Evolutionary conservation across 257 asterid species (phyloP).

Genomic region (Cinchona pubescens): DNA sequence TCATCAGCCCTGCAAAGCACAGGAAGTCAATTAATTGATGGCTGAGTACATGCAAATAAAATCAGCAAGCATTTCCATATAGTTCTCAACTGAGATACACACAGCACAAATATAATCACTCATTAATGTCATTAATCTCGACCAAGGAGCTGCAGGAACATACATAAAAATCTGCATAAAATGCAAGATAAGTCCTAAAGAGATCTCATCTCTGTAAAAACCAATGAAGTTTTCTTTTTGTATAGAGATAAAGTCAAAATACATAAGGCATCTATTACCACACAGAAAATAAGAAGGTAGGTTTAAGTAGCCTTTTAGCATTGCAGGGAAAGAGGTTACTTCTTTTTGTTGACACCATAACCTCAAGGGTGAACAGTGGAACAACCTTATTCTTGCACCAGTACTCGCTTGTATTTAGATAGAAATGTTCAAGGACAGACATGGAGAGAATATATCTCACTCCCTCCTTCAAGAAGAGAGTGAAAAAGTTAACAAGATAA

Average conservation of each 20-base stretch:
- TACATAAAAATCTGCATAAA: neutral
- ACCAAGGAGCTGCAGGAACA: neutral
- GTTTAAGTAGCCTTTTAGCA: neutral
- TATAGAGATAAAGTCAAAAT: neutral
- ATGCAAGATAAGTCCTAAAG: neutral
- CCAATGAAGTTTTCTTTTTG: neutral
- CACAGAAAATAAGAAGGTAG: neutral
- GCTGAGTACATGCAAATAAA: neutral
- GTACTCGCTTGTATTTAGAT: neutral
- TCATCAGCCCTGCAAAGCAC: slow-evolving; percentile 81
- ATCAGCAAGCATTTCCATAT: neutral
- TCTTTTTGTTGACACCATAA: neutral
- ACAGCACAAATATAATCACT: neutral
- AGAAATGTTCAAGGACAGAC: neutral
- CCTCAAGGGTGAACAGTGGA: neutral
- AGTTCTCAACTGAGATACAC: neutral
- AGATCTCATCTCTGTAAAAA: no score
- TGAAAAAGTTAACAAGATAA: neutral
- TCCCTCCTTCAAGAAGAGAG: neutral
- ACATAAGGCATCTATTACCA: neutral
- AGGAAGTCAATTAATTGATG: slow-evolving; percentile 1
- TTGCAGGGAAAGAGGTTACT: neutral
- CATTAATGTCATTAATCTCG: no score
- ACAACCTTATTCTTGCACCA: neutral
- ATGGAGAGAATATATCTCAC: neutral